Evolutionary conservation across 2,329 filamentous ascomycete species (phyloP).

Genomic region (Arachnomyces sp.): DNA sequence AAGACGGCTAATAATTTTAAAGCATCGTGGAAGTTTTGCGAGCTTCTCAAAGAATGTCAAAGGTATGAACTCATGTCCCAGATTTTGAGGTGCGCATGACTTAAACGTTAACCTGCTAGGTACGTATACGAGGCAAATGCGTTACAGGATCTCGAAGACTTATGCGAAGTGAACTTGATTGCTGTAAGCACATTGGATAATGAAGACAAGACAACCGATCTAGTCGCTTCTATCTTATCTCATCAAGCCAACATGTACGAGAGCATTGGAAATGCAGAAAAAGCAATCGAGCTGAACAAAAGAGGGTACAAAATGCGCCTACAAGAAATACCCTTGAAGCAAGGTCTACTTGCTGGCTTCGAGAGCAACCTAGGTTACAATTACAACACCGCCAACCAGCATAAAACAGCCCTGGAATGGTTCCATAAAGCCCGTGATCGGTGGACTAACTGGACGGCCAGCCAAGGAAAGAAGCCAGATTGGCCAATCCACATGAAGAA

Average conservation of each 20-base stretch:
- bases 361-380: conserved; percentile 4
- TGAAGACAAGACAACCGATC: not conserved
- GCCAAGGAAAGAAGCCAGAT: not conserved
- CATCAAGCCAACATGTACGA: conserved; percentile 3
- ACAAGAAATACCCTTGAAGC: conserved; percentile 1
- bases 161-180: not conserved
- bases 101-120: not conserved
- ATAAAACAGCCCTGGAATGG: conserved; percentile 1
- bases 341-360: not conserved
- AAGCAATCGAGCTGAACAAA: conserved; percentile 4
- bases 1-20: not conserved
- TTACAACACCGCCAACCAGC: conserved; percentile 6
- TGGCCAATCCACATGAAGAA: conserved; percentile 1
- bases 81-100: not conserved
- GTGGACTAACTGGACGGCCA: not conserved
- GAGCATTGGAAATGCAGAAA: conserved; percentile 1
- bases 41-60: conserved; percentile 4
- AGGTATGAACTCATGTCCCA: not conserved
- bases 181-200: not conserved
- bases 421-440: conserved; percentile 1
- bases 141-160: not conserved
- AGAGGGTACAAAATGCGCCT: conserved; percentile 4
- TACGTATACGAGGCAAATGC: conserved; percentile 1
- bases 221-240: conserved; percentile 1
- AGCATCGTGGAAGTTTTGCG: conserved; percentile 1